Base-by-base conservation (phyloP, 73 alveolate species). In the Uronychia setigera region DNA sequence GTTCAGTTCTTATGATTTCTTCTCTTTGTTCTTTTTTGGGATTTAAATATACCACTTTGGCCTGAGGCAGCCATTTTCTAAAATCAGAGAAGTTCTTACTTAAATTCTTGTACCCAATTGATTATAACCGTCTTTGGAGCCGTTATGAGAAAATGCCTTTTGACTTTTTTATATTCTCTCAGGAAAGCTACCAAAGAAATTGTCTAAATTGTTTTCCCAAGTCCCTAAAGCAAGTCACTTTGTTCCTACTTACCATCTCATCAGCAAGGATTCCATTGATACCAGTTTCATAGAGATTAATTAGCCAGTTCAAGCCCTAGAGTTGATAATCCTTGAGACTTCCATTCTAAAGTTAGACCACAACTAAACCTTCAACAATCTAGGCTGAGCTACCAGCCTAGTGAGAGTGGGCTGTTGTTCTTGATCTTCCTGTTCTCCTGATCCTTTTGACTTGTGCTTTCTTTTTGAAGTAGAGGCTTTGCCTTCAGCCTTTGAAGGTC, bases 281-380 rank as follows among this genome's bases (percentile, higher is more conserved):
- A 14, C 99, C 98, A 19, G 91, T 83, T 86, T 93, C 96, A 90
- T 86, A 96, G 59, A 94, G 81, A 31, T 93, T 87, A 57, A 97
- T 96, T 79, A 98, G 92, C 99, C 99, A 98, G 91, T 98, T 98
- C 29, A 98, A 91, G 19, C 99, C 99, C 74, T 97, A 98, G 33
- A 98, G 90, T 89, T 98, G 98, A 88, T 98, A 98, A 83, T 91
- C 93, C 58, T 97, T 91, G 35, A 95, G 91, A 77, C 87, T 91
- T 35, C 95, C 92, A 11, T 80, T 82, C 78, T 31, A 74, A 31
- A 74, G 26, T 76, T 30, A 67, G 30, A 25, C 32, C 5, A 1
- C 14, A 5, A 26, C 14, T 13, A 26, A 13, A 67, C 88, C 29
- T 80, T 76, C 46, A 85, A 5, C 76, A 85, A 77, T 33, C 81